phyloP scores from a whole-genome alignment of 2,329 filamentous ascomycete species.

The Pseudogymnoascus sp. region DNA sequence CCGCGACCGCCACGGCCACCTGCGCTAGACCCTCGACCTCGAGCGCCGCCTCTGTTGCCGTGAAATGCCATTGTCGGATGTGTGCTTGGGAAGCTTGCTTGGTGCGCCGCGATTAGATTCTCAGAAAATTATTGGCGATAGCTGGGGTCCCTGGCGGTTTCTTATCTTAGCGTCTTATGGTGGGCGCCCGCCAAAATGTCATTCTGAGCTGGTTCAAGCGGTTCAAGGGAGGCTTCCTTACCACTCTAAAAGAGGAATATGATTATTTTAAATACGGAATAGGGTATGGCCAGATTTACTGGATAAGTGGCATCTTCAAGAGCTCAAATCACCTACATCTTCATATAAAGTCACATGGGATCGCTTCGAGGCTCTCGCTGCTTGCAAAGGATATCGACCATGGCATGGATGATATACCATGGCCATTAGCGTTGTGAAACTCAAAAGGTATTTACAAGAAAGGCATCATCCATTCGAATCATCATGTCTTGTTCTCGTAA shows the following conservation, averaged over 20 bases:
- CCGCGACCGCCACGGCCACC: conserved; percentile 25
- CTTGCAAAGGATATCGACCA: not conserved
- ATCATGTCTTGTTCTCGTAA: conserved; percentile 6
- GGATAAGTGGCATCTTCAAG: not conserved
- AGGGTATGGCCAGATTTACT: not conserved
- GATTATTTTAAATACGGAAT: not conserved
- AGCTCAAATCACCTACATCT: not conserved
- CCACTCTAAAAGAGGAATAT: not conserved
- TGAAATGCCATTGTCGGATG: conserved; percentile 16
- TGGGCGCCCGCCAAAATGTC: conserved; percentile 7
- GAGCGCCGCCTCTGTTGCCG: conserved; percentile 25
- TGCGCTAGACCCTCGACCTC: conserved; percentile 18
- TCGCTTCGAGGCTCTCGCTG: not conserved
- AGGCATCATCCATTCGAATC: conserved; percentile 4
- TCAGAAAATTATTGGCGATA: conserved; percentile 15
- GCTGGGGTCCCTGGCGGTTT: conserved; percentile 6
- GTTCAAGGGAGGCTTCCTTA: not conserved
- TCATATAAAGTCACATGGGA: not conserved
- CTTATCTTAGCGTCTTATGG: conserved; percentile 5
- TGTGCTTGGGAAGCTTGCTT: conserved; percentile 8
- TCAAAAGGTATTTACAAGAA: conserved; percentile 4
- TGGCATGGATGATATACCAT: not conserved
- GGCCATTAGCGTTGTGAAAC: not conserved
- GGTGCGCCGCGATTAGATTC: not conserved
- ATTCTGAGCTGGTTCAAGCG: not conserved